These are phyloP conservation scores for Haematococcus lacustris DNA, from an alignment of 139 green algal species.

Conservation along the genomic window DNA sequence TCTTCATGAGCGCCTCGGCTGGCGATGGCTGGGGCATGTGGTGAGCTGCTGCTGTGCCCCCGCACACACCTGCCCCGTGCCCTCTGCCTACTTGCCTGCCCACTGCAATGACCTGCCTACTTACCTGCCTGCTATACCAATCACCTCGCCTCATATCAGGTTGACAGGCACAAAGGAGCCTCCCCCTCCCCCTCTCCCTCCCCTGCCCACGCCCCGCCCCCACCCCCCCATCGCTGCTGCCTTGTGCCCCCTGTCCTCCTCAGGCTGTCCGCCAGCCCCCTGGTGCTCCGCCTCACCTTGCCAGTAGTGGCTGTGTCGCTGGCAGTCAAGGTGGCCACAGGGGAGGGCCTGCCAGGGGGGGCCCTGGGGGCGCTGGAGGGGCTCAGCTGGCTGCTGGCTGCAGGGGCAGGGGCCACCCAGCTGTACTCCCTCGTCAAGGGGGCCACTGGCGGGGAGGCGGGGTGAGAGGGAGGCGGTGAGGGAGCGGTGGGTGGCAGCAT, in stretches of 20 bases:
- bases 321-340: slow-evolving; percentile 16
- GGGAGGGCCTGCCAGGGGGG: slow-evolving; percentile 5
- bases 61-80: neutral
- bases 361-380: slow-evolving; percentile 5
- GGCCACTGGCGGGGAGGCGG: neutral
- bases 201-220: neutral
- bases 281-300: slow-evolving; percentile 9
- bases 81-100: neutral
- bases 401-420: neutral
- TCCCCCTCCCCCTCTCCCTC: neutral
- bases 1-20: slow-evolving; percentile 35
- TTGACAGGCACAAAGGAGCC: neutral
- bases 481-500: no score
- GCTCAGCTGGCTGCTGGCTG: neutral
- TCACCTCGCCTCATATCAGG: neutral
- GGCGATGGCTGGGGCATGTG: slow-evolving; percentile 48
- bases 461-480: no score
- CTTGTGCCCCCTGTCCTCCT: neutral
- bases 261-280: slow-evolving; percentile 6
- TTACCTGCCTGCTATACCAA: neutral
- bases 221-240: neutral
- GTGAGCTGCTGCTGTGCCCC: slow-evolving; percentile 9
- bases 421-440: neutral
- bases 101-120: neutral
- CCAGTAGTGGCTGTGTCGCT: slow-evolving; percentile 17